These are phyloP conservation scores for Colletotrichum orchidophilum DNA, from an alignment of 2,329 filamentous ascomycete genomes.

Conservation along the genomic window DNA sequence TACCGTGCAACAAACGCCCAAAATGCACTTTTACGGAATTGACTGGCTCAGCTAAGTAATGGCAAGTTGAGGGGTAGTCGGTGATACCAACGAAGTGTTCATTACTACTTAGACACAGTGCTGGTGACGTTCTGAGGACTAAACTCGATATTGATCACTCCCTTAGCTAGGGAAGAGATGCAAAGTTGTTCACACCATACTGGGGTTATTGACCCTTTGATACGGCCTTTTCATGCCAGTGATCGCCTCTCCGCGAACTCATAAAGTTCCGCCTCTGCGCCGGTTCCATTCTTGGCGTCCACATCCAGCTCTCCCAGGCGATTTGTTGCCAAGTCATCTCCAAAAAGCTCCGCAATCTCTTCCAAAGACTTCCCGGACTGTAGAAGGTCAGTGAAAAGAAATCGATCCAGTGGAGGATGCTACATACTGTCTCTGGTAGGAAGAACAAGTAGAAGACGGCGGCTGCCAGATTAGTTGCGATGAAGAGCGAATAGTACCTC, in stretches of 20 bases:
- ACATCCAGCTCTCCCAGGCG: constrained; percentile 23
- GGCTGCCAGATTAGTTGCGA: constrained; percentile 40
- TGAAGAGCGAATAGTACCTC: constrained; percentile 50
- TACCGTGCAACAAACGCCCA: too few relatives aligned
- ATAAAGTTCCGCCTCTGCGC: constrained; percentile 1
- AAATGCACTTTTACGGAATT: too few relatives aligned
- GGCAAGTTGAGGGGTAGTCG: too few relatives aligned
- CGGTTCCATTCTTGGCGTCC: constrained; percentile 15
- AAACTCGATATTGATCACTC: too few relatives aligned
- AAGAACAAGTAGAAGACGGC: constrained; percentile 46
- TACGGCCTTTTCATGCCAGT: not conserved
- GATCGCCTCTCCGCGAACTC: constrained; percentile 3
- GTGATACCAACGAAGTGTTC: too few relatives aligned
- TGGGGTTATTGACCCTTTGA: not conserved
- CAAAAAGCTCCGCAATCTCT: constrained; percentile 41
- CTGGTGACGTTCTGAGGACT: too few relatives aligned
- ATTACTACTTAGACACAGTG: too few relatives aligned
- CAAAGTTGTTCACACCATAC: too few relatives aligned
- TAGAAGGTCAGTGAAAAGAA: not conserved
- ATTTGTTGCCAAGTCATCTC: constrained; percentile 30
- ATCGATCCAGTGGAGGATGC: not conserved
- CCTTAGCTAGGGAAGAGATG: not conserved
- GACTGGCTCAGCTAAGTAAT: too few relatives aligned
- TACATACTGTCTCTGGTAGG: constrained; percentile 34
- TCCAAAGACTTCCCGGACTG: constrained; percentile 36